A percentile compares a stretch with the other conserved stretches of the same genome.
These are phyloP conservation scores for Alisma plantagoaquatica DNA, from an alignment of 106 monocot genomes.

Conservation along the genomic window DNA sequence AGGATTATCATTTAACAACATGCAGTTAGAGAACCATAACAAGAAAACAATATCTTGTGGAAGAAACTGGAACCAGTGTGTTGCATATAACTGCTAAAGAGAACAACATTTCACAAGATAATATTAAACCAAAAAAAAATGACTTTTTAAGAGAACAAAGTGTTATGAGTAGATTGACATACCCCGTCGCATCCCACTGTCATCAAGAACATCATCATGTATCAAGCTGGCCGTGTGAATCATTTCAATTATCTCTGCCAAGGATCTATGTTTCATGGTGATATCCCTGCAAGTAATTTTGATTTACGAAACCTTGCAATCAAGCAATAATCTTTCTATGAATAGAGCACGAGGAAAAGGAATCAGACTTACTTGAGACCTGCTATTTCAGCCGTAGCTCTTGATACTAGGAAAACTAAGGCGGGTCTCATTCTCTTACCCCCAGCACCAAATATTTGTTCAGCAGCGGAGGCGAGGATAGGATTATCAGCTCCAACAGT, in stretches of 20 bases:
- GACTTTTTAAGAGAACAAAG: too few relatives aligned
- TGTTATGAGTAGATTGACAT: too few relatives aligned
- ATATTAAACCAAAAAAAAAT: too few relatives aligned
- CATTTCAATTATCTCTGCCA: slow-evolving; percentile 99
- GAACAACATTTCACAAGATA: too few relatives aligned
- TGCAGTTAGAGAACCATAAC: too few relatives aligned
- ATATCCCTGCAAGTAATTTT: slow-evolving; percentile 52
- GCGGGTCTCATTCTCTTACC: slow-evolving; percentile 94
- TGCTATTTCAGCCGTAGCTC: slow-evolving; percentile 68
- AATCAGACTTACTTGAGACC: slow-evolving; percentile 64
- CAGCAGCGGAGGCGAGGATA: slow-evolving; percentile 81
- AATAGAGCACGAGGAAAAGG: background rate
- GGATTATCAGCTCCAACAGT: slow-evolving; percentile 97
- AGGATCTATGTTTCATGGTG: slow-evolving; percentile 58
- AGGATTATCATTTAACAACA: too few relatives aligned
- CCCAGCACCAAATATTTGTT: slow-evolving; percentile 96
- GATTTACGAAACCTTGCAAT: background rate
- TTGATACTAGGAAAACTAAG: slow-evolving; percentile 84
- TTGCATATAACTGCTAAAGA: too few relatives aligned
- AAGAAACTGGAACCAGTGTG: too few relatives aligned
- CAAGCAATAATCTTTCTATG: background rate
- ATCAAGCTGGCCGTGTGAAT: slow-evolving; percentile 99
- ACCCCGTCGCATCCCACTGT: slow-evolving; percentile 93
- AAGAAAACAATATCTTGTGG: too few relatives aligned
- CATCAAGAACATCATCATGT: slow-evolving; percentile 98